A percentile compares a stretch with the other conserved stretches of the same genome.
Evolutionary conservation across 495 filamentous ascomycete genomes (phyloP).

Genomic region (Rusavskia elegans): DNA sequence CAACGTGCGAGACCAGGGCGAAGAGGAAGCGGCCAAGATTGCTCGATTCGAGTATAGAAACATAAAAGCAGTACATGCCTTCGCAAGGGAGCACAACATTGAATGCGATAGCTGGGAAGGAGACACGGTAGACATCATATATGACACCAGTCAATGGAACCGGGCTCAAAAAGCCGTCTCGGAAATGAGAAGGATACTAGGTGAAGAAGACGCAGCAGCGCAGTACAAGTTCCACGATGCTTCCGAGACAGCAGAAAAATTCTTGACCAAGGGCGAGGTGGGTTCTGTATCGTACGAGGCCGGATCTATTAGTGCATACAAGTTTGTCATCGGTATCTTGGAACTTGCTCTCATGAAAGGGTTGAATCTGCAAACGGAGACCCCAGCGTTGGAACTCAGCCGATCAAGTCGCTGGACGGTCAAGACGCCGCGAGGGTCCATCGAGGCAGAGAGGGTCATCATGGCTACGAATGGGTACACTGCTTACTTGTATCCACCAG

Average conservation of each 20-base stretch:
- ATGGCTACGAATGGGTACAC: conserved; percentile 64
- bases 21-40: conserved; percentile 33
- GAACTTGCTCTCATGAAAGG: conserved; percentile 33
- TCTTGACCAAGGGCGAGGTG: conserved; percentile 23
- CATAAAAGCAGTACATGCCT: conserved; percentile 36
- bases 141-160: conserved; percentile 30
- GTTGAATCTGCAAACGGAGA: conserved; percentile 46
- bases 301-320: conserved; percentile 49
- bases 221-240: conserved; percentile 28
- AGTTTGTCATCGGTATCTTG: conserved; percentile 44
- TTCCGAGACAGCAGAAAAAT: conserved; percentile 30
- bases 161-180: conserved; percentile 23
- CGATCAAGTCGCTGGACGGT: conserved; percentile 27
- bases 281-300: conserved; percentile 44
- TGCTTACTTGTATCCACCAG: conserved; percentile 34
- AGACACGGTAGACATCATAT: conserved; percentile 43
- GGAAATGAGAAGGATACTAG: conserved; percentile 23
- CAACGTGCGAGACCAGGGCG: conserved; percentile 23
- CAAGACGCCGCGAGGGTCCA: conserved; percentile 35
- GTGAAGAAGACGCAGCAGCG: conserved; percentile 26
- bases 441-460: conserved; percentile 38
- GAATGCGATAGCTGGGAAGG: conserved; percentile 32
- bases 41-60: conserved; percentile 40
- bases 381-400: conserved; percentile 30
- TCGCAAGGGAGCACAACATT: conserved; percentile 33